These are phyloP conservation scores for Ophiosphaerella narmari DNA, from an alignment of 2,329 filamentous ascomycete genomes.

Conservation along the genomic window DNA sequence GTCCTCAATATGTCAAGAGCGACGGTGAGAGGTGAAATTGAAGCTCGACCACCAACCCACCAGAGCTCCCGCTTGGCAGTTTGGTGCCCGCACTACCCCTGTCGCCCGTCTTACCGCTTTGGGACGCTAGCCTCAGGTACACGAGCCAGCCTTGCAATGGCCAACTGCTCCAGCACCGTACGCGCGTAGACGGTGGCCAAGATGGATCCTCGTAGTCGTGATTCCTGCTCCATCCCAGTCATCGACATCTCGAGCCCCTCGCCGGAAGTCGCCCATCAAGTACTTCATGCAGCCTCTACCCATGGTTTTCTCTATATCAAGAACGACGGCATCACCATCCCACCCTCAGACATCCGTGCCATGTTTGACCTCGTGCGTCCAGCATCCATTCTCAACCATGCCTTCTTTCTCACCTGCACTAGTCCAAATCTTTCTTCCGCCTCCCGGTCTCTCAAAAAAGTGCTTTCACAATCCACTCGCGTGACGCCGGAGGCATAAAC, in stretches of 20 bases:
- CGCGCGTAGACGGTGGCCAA: no score
- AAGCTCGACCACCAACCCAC: neutral
- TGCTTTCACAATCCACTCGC: conserved; percentile 72
- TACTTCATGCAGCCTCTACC: conserved; percentile 79
- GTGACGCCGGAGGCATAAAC: conserved; percentile 65
- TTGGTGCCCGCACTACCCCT: conserved; percentile 2
- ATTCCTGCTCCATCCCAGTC: conserved; percentile 65
- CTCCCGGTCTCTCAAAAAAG: conserved; percentile 73
- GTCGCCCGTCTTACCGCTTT: neutral
- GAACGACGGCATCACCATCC: conserved; percentile 72
- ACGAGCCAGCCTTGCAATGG: neutral
- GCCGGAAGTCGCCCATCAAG: conserved; percentile 64
- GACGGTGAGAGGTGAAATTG: neutral
- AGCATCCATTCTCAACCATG: neutral
- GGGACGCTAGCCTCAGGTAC: conserved; percentile 1
- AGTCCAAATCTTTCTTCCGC: conserved; percentile 76
- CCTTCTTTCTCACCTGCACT: neutral
- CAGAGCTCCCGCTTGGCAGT: neutral
- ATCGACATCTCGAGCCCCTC: conserved; percentile 75
- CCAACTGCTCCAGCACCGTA: no score
- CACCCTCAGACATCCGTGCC: conserved; percentile 65
- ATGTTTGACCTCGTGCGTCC: conserved; percentile 74
- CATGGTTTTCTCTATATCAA: conserved; percentile 91
- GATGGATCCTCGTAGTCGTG: no score
- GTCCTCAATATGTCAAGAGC: neutral